A percentile compares a stretch with the other conserved stretches of the same genome.
These are phyloP conservation scores for Cyclocybe aegerita DNA, from an alignment of 768 basidiomycete species.

Conservation along the genomic window DNA sequence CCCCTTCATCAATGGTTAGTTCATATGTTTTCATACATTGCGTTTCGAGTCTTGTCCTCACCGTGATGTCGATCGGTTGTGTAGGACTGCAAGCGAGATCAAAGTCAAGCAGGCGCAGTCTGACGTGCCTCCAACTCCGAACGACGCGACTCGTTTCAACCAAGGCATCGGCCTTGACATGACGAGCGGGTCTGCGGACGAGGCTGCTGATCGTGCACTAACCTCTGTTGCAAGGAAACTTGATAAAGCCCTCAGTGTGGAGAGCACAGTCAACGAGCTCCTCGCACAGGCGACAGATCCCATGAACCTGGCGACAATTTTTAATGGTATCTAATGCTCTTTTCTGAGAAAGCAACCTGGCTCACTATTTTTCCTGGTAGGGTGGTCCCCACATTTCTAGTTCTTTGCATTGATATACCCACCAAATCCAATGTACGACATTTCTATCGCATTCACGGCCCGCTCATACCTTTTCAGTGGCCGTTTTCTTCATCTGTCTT, in stretches of 20 bases:
- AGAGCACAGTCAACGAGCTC: conserved; percentile 91
- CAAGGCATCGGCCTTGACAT: conserved; percentile 60
- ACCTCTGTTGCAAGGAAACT: conserved; percentile 80
- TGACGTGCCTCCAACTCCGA: conserved; percentile 22
- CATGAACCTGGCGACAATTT: conserved; percentile 78
- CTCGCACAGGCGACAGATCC: conserved; percentile 85
- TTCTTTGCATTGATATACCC: background rate
- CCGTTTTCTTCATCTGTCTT: too few relatives aligned
- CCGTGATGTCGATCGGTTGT: background rate
- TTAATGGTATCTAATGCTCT: conserved; percentile 38
- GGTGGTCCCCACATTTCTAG: conserved; percentile 11
- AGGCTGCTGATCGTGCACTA: conserved; percentile 89
- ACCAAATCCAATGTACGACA: too few relatives aligned
- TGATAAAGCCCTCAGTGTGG: conserved; percentile 81
- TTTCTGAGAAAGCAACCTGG: background rate
- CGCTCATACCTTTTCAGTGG: too few relatives aligned
- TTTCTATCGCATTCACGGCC: too few relatives aligned
- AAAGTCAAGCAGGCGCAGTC: conserved; percentile 69
- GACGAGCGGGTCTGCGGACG: conserved; percentile 67
- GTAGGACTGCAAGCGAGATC: conserved; percentile 76
- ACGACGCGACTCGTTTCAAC: conserved; percentile 26
- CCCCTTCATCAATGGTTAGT: conserved; percentile 89
- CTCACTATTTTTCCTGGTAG: background rate
- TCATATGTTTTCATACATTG: background rate
- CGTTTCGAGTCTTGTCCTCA: conserved; percentile 1